These are phyloP conservation scores for Naganishia vaughanmartiniae DNA, from an alignment of 768 basidiomycete genomes.

Conservation along the genomic window DNA sequence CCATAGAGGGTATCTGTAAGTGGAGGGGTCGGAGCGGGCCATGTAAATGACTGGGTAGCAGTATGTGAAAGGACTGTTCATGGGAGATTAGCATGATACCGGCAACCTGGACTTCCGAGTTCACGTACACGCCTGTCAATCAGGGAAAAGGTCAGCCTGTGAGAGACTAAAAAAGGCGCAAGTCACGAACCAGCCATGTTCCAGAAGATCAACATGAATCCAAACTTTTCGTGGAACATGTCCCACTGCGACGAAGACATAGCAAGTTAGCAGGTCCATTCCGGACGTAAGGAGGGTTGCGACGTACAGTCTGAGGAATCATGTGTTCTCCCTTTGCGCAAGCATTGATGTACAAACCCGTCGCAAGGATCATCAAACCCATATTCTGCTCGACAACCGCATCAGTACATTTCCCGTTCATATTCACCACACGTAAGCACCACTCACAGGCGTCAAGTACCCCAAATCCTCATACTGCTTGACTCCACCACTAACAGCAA, in stretches of 20 bases:
- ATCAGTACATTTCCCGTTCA: not conserved
- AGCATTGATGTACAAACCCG: conserved; percentile 93
- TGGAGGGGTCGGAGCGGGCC: conserved; percentile 84
- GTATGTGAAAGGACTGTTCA: conserved; percentile 63
- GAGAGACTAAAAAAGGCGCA: not conserved
- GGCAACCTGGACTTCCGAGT: not conserved
- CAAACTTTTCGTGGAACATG: conserved; percentile 95
- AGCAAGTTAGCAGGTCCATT: not conserved
- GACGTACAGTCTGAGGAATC: conserved; percentile 49
- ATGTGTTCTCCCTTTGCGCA: conserved; percentile 75
- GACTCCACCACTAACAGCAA: conserved; percentile 85
- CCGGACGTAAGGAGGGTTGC: not conserved
- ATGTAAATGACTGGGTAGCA: conserved; percentile 97
- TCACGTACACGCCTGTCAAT: conserved; percentile 6
- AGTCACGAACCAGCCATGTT: conserved; percentile 52
- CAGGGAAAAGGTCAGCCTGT: not conserved
- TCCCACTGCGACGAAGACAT: conserved; percentile 76
- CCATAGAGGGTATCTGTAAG: conserved; percentile 78
- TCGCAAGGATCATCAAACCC: conserved; percentile 93
- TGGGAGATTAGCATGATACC: not conserved
- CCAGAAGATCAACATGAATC: conserved; percentile 99
- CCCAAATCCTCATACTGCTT: conserved; percentile 93
- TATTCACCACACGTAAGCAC: too few species aligned
- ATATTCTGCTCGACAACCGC: conserved; percentile 66
- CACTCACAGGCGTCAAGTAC: conserved; percentile 79